Conservation (phyloP, 768 basidiomycete genomes). For the Epithele typhae region DNA sequence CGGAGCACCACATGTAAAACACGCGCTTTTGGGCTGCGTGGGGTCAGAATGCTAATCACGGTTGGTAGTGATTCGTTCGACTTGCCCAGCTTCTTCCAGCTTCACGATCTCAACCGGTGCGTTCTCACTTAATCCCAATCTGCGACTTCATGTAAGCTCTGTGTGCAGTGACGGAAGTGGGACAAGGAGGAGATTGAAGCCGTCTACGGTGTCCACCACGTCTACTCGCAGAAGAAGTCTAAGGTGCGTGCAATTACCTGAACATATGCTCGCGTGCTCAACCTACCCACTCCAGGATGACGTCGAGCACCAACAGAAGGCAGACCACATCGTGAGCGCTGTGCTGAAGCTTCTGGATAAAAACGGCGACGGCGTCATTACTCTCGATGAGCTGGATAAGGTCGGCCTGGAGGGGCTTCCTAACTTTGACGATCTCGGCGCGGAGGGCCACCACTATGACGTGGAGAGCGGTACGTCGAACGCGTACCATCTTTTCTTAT, state of each 20-base stretch:
- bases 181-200: conserved; percentile 88
- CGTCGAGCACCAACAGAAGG: conserved; percentile 76
- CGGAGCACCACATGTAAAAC: conserved; percentile 83
- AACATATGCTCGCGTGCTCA: background rate
- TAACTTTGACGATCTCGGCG: conserved; percentile 78
- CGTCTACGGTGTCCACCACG: conserved; percentile 93
- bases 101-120: conserved; percentile 89
- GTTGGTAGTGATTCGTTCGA: conserved; percentile 72
- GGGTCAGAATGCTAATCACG: background rate
- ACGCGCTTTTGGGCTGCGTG: background rate
- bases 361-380: conserved; percentile 65
- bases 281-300: conserved; percentile 49
- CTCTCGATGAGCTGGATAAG: conserved; percentile 64
- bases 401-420: conserved; percentile 76
- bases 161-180: conserved; percentile 39
- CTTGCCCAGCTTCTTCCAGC: conserved; percentile 84
- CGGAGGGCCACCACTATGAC: conserved; percentile 92
- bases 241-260: conserved; percentile 38
- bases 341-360: conserved; percentile 72
- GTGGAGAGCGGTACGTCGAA: conserved; percentile 72
- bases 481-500: background rate
- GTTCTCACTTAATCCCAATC: conserved; percentile 13
- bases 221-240: conserved; percentile 79
- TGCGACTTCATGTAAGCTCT: too few species aligned
- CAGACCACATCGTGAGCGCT: conserved; percentile 66